Percentiles rank a stretch among this genome's conserved stretches.
These are phyloP conservation scores for Tulasnella sp. DNA, from an alignment of 768 basidiomycete genomes.

Conservation along the genomic window DNA sequence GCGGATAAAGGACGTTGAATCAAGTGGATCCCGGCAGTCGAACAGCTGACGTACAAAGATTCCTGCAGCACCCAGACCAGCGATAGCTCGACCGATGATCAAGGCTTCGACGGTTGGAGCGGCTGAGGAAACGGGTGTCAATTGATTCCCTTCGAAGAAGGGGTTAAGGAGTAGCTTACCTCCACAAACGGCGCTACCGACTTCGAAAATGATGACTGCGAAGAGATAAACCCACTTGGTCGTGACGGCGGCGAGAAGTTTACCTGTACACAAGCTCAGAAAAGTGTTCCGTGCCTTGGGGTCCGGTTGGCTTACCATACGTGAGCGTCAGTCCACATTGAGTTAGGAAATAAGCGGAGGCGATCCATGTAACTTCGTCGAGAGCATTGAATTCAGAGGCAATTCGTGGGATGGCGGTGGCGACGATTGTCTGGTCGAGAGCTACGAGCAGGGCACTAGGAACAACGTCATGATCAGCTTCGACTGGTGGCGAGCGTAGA, in stretches of 20 bases:
- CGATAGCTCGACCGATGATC: slow-evolving; percentile 47
- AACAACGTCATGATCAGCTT: background rate
- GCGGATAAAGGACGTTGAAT: background rate
- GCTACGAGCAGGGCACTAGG: slow-evolving; percentile 24
- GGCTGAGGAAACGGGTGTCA: slow-evolving; percentile 16
- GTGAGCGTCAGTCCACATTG: slow-evolving; percentile 30
- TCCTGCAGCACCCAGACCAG: slow-evolving; percentile 49
- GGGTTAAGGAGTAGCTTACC: background rate
- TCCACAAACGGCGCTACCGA: slow-evolving; percentile 48
- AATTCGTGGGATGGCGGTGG: slow-evolving; percentile 29
- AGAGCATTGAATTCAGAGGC: slow-evolving; percentile 30
- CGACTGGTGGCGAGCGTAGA: background rate
- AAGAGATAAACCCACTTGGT: slow-evolving; percentile 38
- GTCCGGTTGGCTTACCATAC: slow-evolving; percentile 14
- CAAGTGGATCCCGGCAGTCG: background rate
- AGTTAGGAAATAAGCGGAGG: slow-evolving; percentile 30
- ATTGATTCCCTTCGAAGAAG: background rate
- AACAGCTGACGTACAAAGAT: slow-evolving; percentile 35
- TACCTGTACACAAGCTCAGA: slow-evolving; percentile 28
- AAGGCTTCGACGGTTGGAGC: slow-evolving; percentile 35
- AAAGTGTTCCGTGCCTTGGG: background rate
- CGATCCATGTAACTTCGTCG: slow-evolving; percentile 31
- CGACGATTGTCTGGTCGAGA: slow-evolving; percentile 30
- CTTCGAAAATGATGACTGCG: slow-evolving; percentile 42
- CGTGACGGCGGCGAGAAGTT: slow-evolving; percentile 31